Percentiles rank a stretch among this genome's conserved stretches.
Evolutionary conservation across 371 early-diverging fungal genomes (phyloP).

Genomic region (Mucor sp.): DNA sequence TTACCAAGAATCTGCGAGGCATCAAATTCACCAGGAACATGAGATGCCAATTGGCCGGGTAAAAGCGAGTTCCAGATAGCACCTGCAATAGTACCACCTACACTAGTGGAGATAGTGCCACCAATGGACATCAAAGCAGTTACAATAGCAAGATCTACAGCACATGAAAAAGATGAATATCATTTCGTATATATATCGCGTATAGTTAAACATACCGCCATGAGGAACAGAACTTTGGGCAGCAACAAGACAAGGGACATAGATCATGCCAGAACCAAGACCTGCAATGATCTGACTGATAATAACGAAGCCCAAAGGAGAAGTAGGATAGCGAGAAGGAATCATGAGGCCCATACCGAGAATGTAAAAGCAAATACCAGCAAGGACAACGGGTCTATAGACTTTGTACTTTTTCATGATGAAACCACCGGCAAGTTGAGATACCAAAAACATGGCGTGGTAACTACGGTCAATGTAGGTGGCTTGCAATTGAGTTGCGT

Average conservation of each 20-base stretch:
- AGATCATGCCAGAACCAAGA: conserved; percentile 39
- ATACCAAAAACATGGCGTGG: conserved; percentile 31
- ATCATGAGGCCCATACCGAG: conserved; percentile 46
- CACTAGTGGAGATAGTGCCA: conserved; percentile 36
- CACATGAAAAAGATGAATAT: neutral
- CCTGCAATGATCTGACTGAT: conserved; percentile 45
- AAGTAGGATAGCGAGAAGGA: conserved; percentile 39
- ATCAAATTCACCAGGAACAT: conserved; percentile 45
- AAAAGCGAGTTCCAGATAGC: conserved; percentile 43
- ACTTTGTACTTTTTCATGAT: conserved; percentile 47
- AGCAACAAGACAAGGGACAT: conserved; percentile 36
- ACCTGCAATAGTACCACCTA: conserved; percentile 42
- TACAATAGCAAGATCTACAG: conserved; percentile 40
- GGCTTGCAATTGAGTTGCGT: conserved; percentile 23
- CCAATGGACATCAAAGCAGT: conserved; percentile 39
- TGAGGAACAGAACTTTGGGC: conserved; percentile 43
- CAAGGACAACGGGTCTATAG: conserved; percentile 51
- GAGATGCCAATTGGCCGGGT: conserved; percentile 29
- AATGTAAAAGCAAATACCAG: conserved; percentile 60
- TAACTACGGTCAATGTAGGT: conserved; percentile 42
- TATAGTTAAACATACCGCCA: conserved; percentile 18
- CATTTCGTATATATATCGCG: neutral
- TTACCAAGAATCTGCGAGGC: conserved; percentile 22
- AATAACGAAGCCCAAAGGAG: conserved; percentile 34
- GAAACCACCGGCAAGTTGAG: conserved; percentile 35